Base-by-base conservation (phyloP, 2,329 filamentous ascomycete species). In the Leptographium wingfieldii region DNA sequence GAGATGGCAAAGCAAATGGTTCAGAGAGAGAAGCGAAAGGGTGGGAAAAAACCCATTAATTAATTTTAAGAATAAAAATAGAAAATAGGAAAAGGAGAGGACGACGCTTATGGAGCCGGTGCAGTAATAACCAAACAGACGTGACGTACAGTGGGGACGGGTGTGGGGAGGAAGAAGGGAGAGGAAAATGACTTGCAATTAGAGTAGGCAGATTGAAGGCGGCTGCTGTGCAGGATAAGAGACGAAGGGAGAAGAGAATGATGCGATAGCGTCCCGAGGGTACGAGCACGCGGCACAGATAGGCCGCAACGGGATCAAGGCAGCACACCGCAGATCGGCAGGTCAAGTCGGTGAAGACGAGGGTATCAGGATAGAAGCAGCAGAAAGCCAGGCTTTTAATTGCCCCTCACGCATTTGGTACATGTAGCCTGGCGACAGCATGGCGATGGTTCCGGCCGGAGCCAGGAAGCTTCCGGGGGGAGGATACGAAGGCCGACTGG, bases 271-370 rank as follows among this genome's bases (percentile, higher is more conserved):
- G 22, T 27, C 27, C 27, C 25, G 22, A 29, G 27, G 25, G 25
- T 3, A 52, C 10, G 49, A 12, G n/a, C 10, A 29, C 4, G 49
- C 16, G 9, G 27, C 27, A 52, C 12, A 19, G 22, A 52, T 25
- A 19, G 43, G 3, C 43, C 19, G 16, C 55, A 53, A 25, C 11
- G 11, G 49, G 16, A 19, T 52, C 27, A 6, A 52, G 49, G 49
- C 22, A 52, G 59, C 56, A 61, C 55, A 61, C 57, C 53, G 59
- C 57, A 61, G 61, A 61, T 63, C 57, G 52, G 56, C 46, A 56
- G 54, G 52, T 31, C 31, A 56, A 56, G 55, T 55, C 43, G 54
- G 57, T 43, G 57, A 56, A 35, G 33, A 10, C 33, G 9, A 35
- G 33, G 29, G 29, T 22, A 35, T 35, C 33, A 35, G 33, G 33